A percentile compares a stretch with the other conserved stretches of the same genome.
Evolutionary conservation across 2,329 filamentous ascomycete species (phyloP).

Genomic region (Epichloe amarillans): DNA sequence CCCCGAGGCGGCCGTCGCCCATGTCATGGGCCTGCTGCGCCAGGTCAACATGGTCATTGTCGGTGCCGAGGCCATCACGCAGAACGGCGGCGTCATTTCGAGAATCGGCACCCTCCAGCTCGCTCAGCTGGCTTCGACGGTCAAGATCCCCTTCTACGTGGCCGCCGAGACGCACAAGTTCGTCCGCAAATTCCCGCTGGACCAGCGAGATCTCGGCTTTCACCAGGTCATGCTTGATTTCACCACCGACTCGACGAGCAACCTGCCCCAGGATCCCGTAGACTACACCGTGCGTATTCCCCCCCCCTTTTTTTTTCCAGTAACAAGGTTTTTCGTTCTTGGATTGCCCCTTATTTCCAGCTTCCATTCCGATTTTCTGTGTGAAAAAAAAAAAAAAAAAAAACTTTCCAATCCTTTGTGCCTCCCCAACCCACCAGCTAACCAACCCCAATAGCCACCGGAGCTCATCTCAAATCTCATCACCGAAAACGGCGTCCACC

Average conservation of each 20-base stretch:
- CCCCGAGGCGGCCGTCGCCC: conserved; percentile 54
- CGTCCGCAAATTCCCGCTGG: conserved; percentile 70
- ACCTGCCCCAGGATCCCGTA: conserved; percentile 42
- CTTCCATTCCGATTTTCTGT: no score
- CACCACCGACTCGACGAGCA: conserved; percentile 34
- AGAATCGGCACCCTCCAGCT: conserved; percentile 79
- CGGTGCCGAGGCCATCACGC: conserved; percentile 75
- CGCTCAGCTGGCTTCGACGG: conserved; percentile 57
- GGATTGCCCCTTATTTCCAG: no score
- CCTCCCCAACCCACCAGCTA: neutral
- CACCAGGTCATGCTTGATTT: conserved; percentile 69
- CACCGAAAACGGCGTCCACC: conserved; percentile 60
- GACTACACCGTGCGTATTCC: conserved; percentile 53
- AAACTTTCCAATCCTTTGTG: no score
- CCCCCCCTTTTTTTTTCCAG: no score
- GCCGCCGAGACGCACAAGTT: conserved; percentile 97
- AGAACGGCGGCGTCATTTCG: conserved; percentile 87
- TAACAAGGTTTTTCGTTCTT: no score
- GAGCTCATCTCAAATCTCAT: conserved; percentile 59
- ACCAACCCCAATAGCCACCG: conserved; percentile 35
- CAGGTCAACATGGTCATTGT: conserved; percentile 54
- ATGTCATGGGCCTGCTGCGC: conserved; percentile 47
- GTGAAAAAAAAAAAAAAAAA: no score
- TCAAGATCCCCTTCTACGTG: conserved; percentile 72
- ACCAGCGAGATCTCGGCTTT: conserved; percentile 68